Evolutionary conservation across 2,329 filamentous ascomycete genomes (phyloP).

Genomic region (Microascus cirrosus): DNA sequence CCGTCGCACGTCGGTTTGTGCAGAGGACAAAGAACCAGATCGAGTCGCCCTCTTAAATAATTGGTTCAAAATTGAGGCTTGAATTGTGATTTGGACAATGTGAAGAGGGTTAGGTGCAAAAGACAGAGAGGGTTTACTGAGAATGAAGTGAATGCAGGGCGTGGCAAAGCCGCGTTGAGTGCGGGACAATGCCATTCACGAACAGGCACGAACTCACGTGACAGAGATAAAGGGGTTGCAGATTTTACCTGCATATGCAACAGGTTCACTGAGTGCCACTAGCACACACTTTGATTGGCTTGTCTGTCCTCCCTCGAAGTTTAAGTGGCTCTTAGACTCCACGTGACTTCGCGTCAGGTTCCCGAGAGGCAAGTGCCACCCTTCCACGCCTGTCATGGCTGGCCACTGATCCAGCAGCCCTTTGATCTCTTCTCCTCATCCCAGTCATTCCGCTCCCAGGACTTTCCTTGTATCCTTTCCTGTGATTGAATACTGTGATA

Average conservation of each 20-base stretch:
- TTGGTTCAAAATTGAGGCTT: not conserved
- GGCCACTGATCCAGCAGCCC: not conserved
- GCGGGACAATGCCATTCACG: conserved; percentile 1
- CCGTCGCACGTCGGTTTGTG: too few relatives aligned
- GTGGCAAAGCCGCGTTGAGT: conserved; percentile 4
- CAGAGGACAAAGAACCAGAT: not conserved
- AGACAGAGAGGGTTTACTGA: not conserved
- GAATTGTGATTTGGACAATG: not conserved
- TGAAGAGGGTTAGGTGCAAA: not conserved
- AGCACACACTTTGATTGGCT: not conserved
- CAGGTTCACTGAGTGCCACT: not conserved
- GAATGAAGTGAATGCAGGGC: not conserved
- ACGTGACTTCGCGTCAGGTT: conserved; percentile 5
- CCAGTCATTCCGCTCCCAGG: not conserved
- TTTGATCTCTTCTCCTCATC: not conserved
- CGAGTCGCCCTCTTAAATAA: not conserved
- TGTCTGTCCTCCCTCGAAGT: not conserved
- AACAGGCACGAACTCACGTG: conserved; percentile 5
- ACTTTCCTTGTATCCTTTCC: not conserved
- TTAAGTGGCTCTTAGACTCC: not conserved
- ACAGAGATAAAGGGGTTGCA: not conserved
- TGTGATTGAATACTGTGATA: not conserved
- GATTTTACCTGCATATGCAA: not conserved
- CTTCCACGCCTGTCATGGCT: not conserved
- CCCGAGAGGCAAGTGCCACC: not conserved